A percentile compares a stretch with the other conserved stretches of the same genome.
Conservation (phyloP, 2,329 filamentous ascomycete genomes). For the Alternaria rosae region DNA sequence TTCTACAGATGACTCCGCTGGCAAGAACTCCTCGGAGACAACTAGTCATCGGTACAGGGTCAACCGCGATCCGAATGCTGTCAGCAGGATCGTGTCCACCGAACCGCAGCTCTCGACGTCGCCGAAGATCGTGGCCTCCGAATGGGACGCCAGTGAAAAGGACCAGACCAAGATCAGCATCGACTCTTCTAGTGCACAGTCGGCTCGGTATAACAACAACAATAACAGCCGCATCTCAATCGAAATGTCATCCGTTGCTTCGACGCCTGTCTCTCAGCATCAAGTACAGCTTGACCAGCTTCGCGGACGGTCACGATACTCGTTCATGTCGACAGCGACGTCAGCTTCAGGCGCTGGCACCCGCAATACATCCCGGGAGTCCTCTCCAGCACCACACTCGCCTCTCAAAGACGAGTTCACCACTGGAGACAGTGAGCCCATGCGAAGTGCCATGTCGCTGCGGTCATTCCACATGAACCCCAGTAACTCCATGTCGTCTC, state of each 20-base stretch:
- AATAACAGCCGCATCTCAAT: conserved; percentile 42
- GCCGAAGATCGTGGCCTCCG: conserved; percentile 38
- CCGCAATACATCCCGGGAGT: conserved; percentile 44
- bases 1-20: conserved; percentile 35
- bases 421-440: conserved; percentile 35
- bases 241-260: conserved; percentile 46
- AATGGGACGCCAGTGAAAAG: conserved; percentile 40
- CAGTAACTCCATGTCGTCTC: conserved; percentile 34
- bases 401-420: conserved; percentile 40
- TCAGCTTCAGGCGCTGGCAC: conserved; percentile 44
- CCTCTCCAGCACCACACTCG: conserved; percentile 47
- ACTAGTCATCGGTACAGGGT: conserved; percentile 49
- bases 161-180: conserved; percentile 38
- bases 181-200: conserved; percentile 42
- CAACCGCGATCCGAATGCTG: conserved; percentile 43
- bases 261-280: conserved; percentile 46
- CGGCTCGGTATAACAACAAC: conserved; percentile 32
- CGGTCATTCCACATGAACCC: conserved; percentile 51
- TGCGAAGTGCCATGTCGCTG: conserved; percentile 45
- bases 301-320: conserved; percentile 47
- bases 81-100: conserved; percentile 42
- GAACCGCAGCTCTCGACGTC: conserved; percentile 45
- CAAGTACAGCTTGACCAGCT: conserved; percentile 48
- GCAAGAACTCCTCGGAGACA: conserved; percentile 35
- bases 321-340: conserved; percentile 49